A percentile compares a stretch with the other conserved stretches of the same genome.
Conservation (phyloP, 2,329 filamentous ascomycete genomes). For the Penicillium corylophilum region DNA sequence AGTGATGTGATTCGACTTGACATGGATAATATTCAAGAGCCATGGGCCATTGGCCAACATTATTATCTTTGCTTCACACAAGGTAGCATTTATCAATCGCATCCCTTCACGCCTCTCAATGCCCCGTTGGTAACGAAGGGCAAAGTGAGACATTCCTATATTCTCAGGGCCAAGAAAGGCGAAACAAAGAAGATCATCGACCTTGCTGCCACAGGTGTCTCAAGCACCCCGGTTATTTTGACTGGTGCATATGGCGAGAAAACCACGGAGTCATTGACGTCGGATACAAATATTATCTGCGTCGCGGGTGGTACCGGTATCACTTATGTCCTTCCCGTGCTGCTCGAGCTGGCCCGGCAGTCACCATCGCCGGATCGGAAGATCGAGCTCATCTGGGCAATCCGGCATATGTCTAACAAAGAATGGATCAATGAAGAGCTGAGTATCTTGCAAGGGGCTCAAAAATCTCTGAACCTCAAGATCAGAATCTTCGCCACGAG, state of each 20-base stretch:
- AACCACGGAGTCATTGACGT: conserved; percentile 43
- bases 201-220: conserved; percentile 15
- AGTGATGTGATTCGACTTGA: conserved; percentile 67
- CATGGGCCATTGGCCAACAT: conserved; percentile 68
- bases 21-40: conserved; percentile 59
- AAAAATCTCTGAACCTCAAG: conserved; percentile 43
- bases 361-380: conserved; percentile 42
- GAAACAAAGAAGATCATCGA: conserved; percentile 25
- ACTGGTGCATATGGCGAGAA: conserved; percentile 63
- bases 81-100: conserved; percentile 68
- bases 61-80: conserved; percentile 69
- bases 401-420: conserved; percentile 56
- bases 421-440: conserved; percentile 62
- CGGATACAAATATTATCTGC: conserved; percentile 49
- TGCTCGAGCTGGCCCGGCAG: conserved; percentile 36
- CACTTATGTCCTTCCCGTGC: conserved; percentile 55
- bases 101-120: conserved; percentile 67
- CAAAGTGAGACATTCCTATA: conserved; percentile 26
- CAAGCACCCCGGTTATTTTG: conserved; percentile 58
- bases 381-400: conserved; percentile 65
- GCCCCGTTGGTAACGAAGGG: conserved; percentile 44
- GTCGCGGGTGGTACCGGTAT: conserved; percentile 61
- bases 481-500: conserved; percentile 62
- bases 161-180: conserved; percentile 53
- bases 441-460: conserved; percentile 46